phyloP scores from a whole-genome alignment of 371 early-diverging fungal genomes.

The Mortierella sp. region DNA sequence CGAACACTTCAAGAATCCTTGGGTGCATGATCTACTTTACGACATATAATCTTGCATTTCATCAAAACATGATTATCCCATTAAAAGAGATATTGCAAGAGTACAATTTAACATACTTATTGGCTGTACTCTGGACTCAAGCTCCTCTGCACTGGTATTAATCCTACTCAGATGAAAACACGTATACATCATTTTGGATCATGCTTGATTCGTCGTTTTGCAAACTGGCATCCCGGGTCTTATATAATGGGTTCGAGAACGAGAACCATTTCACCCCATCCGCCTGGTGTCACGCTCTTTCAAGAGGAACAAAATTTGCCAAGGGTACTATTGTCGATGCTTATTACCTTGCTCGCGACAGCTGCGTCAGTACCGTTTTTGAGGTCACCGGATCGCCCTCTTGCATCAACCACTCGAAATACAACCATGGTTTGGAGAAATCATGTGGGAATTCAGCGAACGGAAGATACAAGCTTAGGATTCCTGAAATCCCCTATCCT shows the following conservation, averaged over 20 bases:
- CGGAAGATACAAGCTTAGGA: too few species aligned
- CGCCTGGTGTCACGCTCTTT: constrained; percentile 17
- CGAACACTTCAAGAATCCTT: constrained; percentile 4
- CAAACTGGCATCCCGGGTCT: constrained; percentile 21
- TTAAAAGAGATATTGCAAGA: too few species aligned
- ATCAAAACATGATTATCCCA: too few species aligned
- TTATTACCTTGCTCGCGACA: constrained; percentile 13
- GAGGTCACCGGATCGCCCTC: constrained; percentile 13
- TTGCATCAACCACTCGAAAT: constrained; percentile 16
- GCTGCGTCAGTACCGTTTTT: constrained; percentile 13
- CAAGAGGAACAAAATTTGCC: constrained; percentile 1
- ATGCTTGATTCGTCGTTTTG: constrained; percentile 13
- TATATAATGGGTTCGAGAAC: constrained; percentile 12
- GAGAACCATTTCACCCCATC: constrained; percentile 25
- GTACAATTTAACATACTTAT: too few species aligned
- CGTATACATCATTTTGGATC: constrained; percentile 4
- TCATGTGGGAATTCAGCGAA: constrained; percentile 12
- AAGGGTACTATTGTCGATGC: constrained; percentile 30
- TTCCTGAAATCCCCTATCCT: too few species aligned
- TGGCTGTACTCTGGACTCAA: constrained; percentile 5
- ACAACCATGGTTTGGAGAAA: constrained; percentile 10
- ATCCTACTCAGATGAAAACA: constrained; percentile 13
- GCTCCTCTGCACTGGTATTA: constrained; percentile 2
- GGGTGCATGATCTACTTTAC: constrained; percentile 26
- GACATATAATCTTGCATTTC: constrained; percentile 4